Evolutionary conservation across 768 basidiomycete species (phyloP).

Genomic region (Pleurotus salmoneostramineus): DNA sequence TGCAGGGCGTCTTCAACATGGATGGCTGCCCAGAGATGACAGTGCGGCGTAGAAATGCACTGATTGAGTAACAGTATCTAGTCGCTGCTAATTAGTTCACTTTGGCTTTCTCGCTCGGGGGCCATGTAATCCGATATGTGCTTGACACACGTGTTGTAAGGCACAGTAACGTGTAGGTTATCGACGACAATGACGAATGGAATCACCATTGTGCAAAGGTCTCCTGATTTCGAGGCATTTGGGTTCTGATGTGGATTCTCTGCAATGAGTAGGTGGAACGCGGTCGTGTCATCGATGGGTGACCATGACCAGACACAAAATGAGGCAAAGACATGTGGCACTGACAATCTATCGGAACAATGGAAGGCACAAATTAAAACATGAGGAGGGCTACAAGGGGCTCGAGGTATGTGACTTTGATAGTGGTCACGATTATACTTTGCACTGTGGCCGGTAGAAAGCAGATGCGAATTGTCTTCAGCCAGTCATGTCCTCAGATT

Average conservation of each 20-base stretch:
- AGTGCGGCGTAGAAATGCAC: too few relatives aligned
- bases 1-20: constrained; percentile 77
- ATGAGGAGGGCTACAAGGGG: neutral
- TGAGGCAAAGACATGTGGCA: neutral
- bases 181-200: too few relatives aligned
- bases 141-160: too few relatives aligned
- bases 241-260: neutral
- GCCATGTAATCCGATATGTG: neutral
- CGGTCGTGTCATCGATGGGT: neutral
- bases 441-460: neutral
- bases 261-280: neutral
- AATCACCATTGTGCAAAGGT: too few relatives aligned
- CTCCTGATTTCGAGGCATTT: too few relatives aligned
- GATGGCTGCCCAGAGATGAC: constrained; percentile 35
- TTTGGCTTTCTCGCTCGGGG: neutral
- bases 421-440: too few relatives aligned
- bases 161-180: too few relatives aligned
- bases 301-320: neutral
- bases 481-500: too few relatives aligned
- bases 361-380: neutral
- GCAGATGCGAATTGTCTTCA: neutral
- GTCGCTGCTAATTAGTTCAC: too few relatives aligned
- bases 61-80: too few relatives aligned
- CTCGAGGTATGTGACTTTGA: too few relatives aligned
- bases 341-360: neutral